Evolutionary conservation across 768 basidiomycete species (phyloP).

Genomic region (Cyclocybe aegerita): DNA sequence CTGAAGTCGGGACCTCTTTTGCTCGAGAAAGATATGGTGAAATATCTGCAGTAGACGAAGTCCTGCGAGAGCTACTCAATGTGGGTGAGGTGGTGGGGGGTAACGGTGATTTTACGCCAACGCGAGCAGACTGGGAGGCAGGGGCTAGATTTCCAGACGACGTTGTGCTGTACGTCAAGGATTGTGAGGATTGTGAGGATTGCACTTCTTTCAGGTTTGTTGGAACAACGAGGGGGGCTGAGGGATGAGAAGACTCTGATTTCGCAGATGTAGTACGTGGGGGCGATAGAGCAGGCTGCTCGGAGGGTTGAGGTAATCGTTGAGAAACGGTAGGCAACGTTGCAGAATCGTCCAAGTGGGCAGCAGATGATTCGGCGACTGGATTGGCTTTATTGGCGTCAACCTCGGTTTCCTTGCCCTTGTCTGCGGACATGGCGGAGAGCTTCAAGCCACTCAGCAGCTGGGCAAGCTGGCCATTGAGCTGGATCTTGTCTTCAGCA

Average conservation of each 20-base stretch:
- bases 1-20: conserved; percentile 52
- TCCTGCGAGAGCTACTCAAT: conserved; percentile 34
- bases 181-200: neutral
- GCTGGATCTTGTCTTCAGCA: conserved; percentile 25
- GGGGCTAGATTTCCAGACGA: too few species aligned
- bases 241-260: neutral
- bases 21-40: conserved; percentile 66
- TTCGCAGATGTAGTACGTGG: too few species aligned
- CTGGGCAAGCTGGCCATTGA: conserved; percentile 74
- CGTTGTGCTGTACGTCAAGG: neutral
- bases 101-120: conserved; percentile 9
- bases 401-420: neutral
- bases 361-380: conserved; percentile 8
- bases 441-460: conserved; percentile 62
- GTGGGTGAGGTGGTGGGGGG: conserved; percentile 18
- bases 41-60: conserved; percentile 60
- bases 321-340: too few species aligned
- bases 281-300: too few species aligned
- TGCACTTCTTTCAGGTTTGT: neutral
- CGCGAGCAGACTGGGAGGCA: neutral
- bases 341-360: conserved; percentile 12
- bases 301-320: too few species aligned
- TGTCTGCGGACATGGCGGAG: conserved; percentile 39
- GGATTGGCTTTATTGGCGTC: neutral
- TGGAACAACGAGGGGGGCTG: neutral